Base-by-base conservation (phyloP, 1,284 basidiomycete genomes). In the Cystobasidium slooffiae region DNA sequence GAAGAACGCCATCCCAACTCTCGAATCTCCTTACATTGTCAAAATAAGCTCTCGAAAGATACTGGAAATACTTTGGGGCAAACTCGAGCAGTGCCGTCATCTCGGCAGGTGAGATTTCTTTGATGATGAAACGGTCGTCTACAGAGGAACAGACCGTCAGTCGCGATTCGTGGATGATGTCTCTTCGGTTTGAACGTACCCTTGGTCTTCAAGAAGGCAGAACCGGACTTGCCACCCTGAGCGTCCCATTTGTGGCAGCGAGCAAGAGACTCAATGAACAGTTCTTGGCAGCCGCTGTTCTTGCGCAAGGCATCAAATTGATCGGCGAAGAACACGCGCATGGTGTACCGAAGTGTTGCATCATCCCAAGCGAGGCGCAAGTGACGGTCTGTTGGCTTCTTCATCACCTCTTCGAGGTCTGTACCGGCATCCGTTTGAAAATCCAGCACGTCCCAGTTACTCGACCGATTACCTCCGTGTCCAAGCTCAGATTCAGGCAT, bases 121-220 rank as follows among this genome's bases (percentile, higher is more conserved):
- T 99, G 61, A 97, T 93, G 78, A 99, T 95, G 85, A 99, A 96
- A 4, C 97, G 93, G 81, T 98, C 94, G 81, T 99, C 97, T 93
- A 79, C 51, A 64, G 73, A 49, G 12, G 7, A 68, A 43, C 75
- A 75, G 39, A 37, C 41, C 3, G 16, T 43, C 24, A 55, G n/a
- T 31, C 37, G 24, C 16, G 31, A 16, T 20, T 12, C 31, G n/a
- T 16, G 20, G 44, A 16, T 55, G 8, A 69, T 14, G 31, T 10
- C 44, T 7, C 46, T 31, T 8, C 7, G 9, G 24, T 10, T 9
- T 51, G 8, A 2, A 78, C 83, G 74, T 77, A 93, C 94, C 94
- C 85, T 89, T 87, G 10, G 94, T 97, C 84, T 98, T 99, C 78
- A 99, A 84, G 83, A 99, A 99, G 0, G 93, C 94, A 6, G 93